Conservation (phyloP, 192 early-diverging fungal species). For the Coemansia sp. region DNA sequence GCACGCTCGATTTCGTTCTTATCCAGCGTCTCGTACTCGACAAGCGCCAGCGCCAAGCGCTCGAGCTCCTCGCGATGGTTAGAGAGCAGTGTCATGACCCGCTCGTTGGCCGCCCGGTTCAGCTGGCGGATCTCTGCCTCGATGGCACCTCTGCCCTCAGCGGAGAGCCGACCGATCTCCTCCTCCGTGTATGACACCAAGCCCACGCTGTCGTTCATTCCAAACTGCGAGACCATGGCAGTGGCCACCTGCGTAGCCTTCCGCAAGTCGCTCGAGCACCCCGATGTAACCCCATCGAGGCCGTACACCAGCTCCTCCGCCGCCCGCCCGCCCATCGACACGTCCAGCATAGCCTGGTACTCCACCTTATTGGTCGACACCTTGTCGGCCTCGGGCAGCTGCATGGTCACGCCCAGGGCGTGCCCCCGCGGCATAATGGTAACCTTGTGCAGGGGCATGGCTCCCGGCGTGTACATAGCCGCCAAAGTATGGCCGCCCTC, state of each 20-base stretch:
- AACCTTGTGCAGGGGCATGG: slow-evolving; percentile 96
- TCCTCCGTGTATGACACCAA: slow-evolving; percentile 75
- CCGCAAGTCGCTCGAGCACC: slow-evolving; percentile 88
- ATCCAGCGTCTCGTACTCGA: slow-evolving; percentile 93
- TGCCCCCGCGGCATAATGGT: slow-evolving; percentile 97
- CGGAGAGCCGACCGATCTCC: slow-evolving; percentile 69
- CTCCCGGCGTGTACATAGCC: slow-evolving; percentile 92
- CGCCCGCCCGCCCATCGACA: slow-evolving; percentile 97
- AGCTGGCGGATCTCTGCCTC: slow-evolving; percentile 83
- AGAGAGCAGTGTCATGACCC: slow-evolving; percentile 73
- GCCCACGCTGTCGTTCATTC: slow-evolving; percentile 96
- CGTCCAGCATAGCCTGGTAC: slow-evolving; percentile 86
- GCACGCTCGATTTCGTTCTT: slow-evolving; percentile 79
- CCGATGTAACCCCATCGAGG: slow-evolving; percentile 88
- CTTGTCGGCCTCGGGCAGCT: slow-evolving; percentile 92
- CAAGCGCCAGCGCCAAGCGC: slow-evolving; percentile 85
- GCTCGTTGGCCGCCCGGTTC: slow-evolving; percentile 67
- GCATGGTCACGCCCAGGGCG: slow-evolving; percentile 77
- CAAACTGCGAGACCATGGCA: slow-evolving; percentile 87
- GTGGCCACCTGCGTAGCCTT: slow-evolving; percentile 88
- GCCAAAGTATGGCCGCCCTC: slow-evolving; percentile 98
- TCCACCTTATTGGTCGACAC: slow-evolving; percentile 77
- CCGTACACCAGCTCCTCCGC: slow-evolving; percentile 99
- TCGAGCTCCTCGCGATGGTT: slow-evolving; percentile 85
- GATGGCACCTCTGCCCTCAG: slow-evolving; percentile 76